Conservation (phyloP, 345 rosid species). For the Populus tremula region DNA sequence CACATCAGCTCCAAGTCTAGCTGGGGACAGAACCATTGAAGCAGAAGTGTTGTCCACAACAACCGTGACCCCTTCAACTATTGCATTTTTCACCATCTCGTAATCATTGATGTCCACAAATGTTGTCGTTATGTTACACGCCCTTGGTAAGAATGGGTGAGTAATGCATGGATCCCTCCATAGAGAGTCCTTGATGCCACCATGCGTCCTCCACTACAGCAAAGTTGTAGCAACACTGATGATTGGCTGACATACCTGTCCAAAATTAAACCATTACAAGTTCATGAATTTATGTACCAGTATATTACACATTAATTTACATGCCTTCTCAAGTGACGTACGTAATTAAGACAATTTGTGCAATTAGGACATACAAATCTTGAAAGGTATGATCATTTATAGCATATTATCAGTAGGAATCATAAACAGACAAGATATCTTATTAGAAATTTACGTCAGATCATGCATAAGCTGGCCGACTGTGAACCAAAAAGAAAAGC, state of each 20-base stretch:
- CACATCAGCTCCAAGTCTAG: constrained; percentile 86
- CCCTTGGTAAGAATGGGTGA: constrained; percentile 74
- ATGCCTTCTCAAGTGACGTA: background rate
- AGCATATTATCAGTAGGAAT: too few species aligned
- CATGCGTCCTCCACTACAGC: constrained; percentile 94
- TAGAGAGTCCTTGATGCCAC: constrained; percentile 77
- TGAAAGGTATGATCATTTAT: too few species aligned
- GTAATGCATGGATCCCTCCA: constrained; percentile 92
- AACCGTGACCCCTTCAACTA: constrained; percentile 57
- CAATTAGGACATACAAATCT: background rate
- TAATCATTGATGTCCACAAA: constrained; percentile 69
- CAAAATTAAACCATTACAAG: background rate
- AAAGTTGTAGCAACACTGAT: constrained; percentile 77
- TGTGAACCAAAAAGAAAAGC: background rate
- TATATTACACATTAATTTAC: too few species aligned
- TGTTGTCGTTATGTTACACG: constrained; percentile 80
- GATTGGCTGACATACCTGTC: constrained; percentile 95
- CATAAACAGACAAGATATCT: too few species aligned
- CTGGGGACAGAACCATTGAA: constrained; percentile 91
- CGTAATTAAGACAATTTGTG: background rate
- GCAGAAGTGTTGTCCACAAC: constrained; percentile 93
- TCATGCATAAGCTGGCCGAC: too few species aligned
- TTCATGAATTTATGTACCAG: background rate
- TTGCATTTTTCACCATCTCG: constrained; percentile 52
- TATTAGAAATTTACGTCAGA: too few species aligned